phyloP scores from a whole-genome alignment of 1,284 basidiomycete species.

The Sanguinoderma infundibulare region DNA sequence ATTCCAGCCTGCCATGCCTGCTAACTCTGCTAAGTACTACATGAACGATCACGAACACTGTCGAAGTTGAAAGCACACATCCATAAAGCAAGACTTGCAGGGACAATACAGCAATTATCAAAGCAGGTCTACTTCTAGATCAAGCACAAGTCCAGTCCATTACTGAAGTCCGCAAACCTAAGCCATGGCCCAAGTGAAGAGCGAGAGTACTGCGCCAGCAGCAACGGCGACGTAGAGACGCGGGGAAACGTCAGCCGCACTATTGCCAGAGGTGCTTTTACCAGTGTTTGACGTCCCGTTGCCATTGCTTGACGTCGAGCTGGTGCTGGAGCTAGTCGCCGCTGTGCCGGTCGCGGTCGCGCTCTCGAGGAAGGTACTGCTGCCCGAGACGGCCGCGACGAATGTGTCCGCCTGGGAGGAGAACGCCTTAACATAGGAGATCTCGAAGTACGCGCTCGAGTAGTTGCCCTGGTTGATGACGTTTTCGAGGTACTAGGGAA shows the following conservation, averaged over 20 bases:
- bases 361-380: constrained; percentile 17
- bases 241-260: not conserved
- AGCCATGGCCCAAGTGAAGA: constrained; percentile 3
- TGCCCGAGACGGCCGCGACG: constrained; percentile 18
- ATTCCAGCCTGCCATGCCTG: too few species aligned
- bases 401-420: constrained; percentile 31
- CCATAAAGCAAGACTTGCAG: not conserved
- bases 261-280: not conserved
- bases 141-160: not conserved
- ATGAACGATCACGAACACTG: not conserved
- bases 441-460: constrained; percentile 55
- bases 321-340: not conserved
- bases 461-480: constrained; percentile 58
- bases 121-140: not conserved
- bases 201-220: not conserved
- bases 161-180: not conserved
- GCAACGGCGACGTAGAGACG: constrained; percentile 3
- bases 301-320: not conserved
- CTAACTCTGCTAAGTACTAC: too few species aligned
- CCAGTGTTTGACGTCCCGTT: not conserved
- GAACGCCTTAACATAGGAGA: constrained; percentile 52
- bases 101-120: not conserved
- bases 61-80: not conserved
- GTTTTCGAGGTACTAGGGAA: constrained; percentile 49
- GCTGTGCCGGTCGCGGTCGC: constrained; percentile 12